A percentile compares a stretch with the other conserved stretches of the same genome.
phyloP scores from a whole-genome alignment of 768 basidiomycete species.

The Omphalotus guepiniiformis region DNA sequence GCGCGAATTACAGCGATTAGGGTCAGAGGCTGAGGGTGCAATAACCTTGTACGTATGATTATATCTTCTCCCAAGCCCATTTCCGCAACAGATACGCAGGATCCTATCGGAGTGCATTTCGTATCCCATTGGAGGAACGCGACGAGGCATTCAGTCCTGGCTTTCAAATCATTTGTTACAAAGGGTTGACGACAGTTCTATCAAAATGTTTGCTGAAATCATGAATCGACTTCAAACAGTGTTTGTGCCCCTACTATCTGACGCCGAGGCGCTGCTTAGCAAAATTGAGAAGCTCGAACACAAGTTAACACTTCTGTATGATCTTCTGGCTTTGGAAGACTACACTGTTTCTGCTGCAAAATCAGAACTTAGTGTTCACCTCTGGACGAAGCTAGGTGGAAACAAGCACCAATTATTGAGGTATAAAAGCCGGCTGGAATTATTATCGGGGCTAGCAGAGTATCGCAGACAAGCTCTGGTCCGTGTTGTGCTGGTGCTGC shows the following conservation, averaged over 20 bases:
- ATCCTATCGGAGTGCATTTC: conserved; percentile 72
- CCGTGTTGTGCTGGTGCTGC: conserved; percentile 64
- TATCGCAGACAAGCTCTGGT: conserved; percentile 60
- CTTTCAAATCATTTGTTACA: conserved; percentile 33
- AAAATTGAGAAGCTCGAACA: conserved; percentile 63
- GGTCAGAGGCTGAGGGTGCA: conserved; percentile 64
- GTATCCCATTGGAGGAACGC: conserved; percentile 45
- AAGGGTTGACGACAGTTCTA: conserved; percentile 38
- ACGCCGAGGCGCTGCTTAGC: conserved; percentile 53
- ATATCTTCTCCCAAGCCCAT: neutral
- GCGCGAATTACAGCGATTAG: conserved; percentile 55
- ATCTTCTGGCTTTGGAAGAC: conserved; percentile 58
- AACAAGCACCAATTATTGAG: conserved; percentile 48
- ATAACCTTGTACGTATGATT: conserved; percentile 64
- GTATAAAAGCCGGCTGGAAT: conserved; percentile 43
- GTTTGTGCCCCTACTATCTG: conserved; percentile 56
- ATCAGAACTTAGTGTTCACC: conserved; percentile 52
- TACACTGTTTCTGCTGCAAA: conserved; percentile 36
- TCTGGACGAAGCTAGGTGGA: conserved; percentile 70
- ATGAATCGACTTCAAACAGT: conserved; percentile 54
- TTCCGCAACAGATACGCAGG: conserved; percentile 27
- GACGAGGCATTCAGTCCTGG: conserved; percentile 32
- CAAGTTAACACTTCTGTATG: conserved; percentile 51
- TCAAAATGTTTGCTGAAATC: conserved; percentile 52
- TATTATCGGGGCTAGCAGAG: conserved; percentile 50